Conservation (phyloP, 2,329 filamentous ascomycete species). For the Penicillium thymicola region DNA sequence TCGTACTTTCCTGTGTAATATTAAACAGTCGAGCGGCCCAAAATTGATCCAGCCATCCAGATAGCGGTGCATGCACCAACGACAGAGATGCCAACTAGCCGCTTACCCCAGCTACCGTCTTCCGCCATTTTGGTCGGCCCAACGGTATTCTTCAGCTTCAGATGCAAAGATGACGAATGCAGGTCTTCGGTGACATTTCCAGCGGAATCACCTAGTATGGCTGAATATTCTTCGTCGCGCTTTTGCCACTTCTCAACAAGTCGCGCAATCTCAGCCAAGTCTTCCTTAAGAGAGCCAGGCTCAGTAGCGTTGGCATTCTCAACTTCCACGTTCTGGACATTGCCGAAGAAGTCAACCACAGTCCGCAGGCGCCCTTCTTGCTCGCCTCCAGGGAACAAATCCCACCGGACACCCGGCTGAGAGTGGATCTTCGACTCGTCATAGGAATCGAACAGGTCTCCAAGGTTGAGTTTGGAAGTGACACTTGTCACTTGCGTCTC, state of each 20-base stretch:
- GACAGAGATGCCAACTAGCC: constrained; percentile 35
- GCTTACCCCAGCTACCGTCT: constrained; percentile 63
- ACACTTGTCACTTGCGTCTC: constrained; percentile 85
- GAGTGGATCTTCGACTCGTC: constrained; percentile 93
- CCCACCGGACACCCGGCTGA: constrained; percentile 86
- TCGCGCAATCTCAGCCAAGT: constrained; percentile 68
- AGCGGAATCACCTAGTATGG: constrained; percentile 23
- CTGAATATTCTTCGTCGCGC: constrained; percentile 35
- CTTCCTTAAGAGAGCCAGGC: constrained; percentile 55
- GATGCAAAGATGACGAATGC: constrained; percentile 18
- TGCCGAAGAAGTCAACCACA: constrained; percentile 96
- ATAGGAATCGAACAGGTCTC: constrained; percentile 94
- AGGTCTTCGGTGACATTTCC: constrained; percentile 12
- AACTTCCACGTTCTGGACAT: constrained; percentile 94
- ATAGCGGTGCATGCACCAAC: constrained; percentile 36
- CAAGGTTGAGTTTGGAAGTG: constrained; percentile 82
- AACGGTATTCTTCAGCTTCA: constrained; percentile 37
- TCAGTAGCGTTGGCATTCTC: constrained; percentile 61
- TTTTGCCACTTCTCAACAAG: constrained; percentile 54
- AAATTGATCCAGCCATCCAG: constrained; percentile 37
- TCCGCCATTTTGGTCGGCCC: constrained; percentile 60
- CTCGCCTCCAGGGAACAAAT: constrained; percentile 86
- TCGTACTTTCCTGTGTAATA: neutral
- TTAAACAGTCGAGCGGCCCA: constrained; percentile 24
- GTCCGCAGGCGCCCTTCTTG: constrained; percentile 71